Conservation (phyloP, 371 early-diverging fungal species). For the Basidiobolus meristosporus region DNA sequence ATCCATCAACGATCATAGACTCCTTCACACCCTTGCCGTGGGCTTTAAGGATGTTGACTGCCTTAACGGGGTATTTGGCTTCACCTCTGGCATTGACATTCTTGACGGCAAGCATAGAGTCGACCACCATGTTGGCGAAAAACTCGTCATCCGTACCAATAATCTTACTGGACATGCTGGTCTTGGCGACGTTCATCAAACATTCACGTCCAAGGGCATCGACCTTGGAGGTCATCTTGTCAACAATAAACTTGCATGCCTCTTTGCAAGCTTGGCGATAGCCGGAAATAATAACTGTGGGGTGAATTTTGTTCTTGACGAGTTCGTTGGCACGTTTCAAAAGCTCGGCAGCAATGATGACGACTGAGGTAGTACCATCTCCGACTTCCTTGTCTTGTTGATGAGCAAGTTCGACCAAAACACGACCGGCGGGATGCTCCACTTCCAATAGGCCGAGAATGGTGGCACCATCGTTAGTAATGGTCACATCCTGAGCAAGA, state of each 20-base stretch:
- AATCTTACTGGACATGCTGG: constrained; percentile 97
- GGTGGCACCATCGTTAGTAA: constrained; percentile 99
- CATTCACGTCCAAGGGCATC: constrained; percentile 85
- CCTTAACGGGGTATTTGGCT: constrained; percentile 89
- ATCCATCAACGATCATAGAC: constrained; percentile 83
- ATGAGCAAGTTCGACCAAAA: constrained; percentile 97
- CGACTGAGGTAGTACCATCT: constrained; percentile 99
- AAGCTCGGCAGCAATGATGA: constrained; percentile 97
- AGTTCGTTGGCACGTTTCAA: constrained; percentile 92
- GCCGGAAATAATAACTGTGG: constrained; percentile 96
- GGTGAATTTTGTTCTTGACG: constrained; percentile 96
- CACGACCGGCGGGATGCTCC: constrained; percentile 95
- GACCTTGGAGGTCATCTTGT: constrained; percentile 84
- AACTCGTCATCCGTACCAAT: constrained; percentile 86
- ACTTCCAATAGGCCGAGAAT: constrained; percentile 94
- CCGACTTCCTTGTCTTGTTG: constrained; percentile 99
- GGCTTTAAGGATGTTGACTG: constrained; percentile 97
- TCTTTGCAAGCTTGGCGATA: constrained; percentile 97
- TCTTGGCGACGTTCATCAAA: constrained; percentile 92
- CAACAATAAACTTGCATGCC: constrained; percentile 95
- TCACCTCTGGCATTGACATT: constrained; percentile 70
- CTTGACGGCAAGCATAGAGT: constrained; percentile 90
- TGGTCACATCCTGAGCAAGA: constrained; percentile 90
- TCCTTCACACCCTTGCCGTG: constrained; percentile 95
- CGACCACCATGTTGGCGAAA: constrained; percentile 93